Percentiles rank a stretch among this genome's conserved stretches.
phyloP scores from a whole-genome alignment of 1,284 basidiomycete genomes.

The Marasmius oreades region DNA sequence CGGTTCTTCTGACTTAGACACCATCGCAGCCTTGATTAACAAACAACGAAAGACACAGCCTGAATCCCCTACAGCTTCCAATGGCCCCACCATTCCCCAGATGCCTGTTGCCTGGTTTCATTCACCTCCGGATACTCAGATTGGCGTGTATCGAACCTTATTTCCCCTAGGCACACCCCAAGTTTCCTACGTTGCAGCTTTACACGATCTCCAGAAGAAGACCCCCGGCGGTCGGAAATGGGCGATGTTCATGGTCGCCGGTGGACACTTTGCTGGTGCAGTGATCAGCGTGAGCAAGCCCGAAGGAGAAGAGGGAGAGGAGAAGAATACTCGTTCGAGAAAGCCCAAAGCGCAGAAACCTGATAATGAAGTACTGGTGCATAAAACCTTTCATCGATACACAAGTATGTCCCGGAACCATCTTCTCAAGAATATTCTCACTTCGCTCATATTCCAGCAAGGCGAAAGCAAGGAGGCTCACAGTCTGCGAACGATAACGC shows the following conservation, averaged over 20 bases:
- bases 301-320: conserved; percentile 39
- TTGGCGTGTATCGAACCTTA: conserved; percentile 82
- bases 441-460: conserved; percentile 50
- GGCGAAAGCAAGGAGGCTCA: conserved; percentile 95
- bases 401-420: conserved; percentile 66
- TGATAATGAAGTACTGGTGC: conserved; percentile 77
- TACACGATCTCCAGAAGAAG: conserved; percentile 66
- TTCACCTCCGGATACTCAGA: conserved; percentile 78
- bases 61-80: conserved; percentile 42
- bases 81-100: conserved; percentile 45
- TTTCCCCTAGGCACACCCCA: conserved; percentile 51
- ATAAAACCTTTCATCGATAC: conserved; percentile 99
- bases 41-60: conserved; percentile 44
- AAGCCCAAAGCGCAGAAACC: conserved; percentile 59
- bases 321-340: conserved; percentile 35
- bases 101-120: conserved; percentile 90
- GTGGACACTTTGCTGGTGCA: conserved; percentile 96
- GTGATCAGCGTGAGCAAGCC: conserved; percentile 69
- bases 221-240: conserved; percentile 72
- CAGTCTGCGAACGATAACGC: conserved; percentile 92
- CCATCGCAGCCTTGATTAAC: conserved; percentile 66
- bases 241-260: conserved; percentile 95
- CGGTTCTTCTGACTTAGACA: conserved; percentile 30
- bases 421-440: not conserved
- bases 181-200: conserved; percentile 46